These are phyloP conservation scores for Nakazawaea wyomingensis DNA, from an alignment of 805 yeast genomes.

Conservation along the genomic window DNA sequence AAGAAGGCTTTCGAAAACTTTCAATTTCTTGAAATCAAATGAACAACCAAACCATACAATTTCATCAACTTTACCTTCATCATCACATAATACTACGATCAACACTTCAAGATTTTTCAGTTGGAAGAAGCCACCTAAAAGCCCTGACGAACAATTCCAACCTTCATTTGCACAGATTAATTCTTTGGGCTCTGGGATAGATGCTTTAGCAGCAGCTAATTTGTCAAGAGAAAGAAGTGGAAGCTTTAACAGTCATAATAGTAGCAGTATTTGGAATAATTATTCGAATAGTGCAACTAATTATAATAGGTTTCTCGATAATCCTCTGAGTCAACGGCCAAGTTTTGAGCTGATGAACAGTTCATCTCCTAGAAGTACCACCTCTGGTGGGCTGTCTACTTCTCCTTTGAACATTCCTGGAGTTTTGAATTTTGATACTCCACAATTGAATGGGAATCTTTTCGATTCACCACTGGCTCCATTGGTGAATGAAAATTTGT, in stretches of 20 bases:
- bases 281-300: slow-evolving; percentile 10
- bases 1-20: slow-evolving; percentile 25
- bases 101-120: slow-evolving; percentile 14
- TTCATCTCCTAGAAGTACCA: background rate
- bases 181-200: background rate
- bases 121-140: slow-evolving; percentile 7
- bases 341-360: background rate
- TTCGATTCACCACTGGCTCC: background rate
- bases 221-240: slow-evolving; percentile 25
- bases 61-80: background rate
- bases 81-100: slow-evolving; percentile 1
- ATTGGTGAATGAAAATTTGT: background rate
- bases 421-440: background rate
- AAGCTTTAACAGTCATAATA: slow-evolving; percentile 19
- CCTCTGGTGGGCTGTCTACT: background rate
- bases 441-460: background rate
- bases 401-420: background rate
- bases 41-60: slow-evolving; percentile 1
- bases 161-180: slow-evolving; percentile 4
- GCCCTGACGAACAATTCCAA: slow-evolving; percentile 3
- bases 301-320: slow-evolving; percentile 3
- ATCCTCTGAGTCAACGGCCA: slow-evolving; percentile 3
- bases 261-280: slow-evolving; percentile 30
- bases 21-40: slow-evolving; percentile 21
- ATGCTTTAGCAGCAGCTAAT: background rate